Evolutionary conservation across 208 protist genomes (phyloP).

Genomic region (Trypanosoma lewisi): DNA sequence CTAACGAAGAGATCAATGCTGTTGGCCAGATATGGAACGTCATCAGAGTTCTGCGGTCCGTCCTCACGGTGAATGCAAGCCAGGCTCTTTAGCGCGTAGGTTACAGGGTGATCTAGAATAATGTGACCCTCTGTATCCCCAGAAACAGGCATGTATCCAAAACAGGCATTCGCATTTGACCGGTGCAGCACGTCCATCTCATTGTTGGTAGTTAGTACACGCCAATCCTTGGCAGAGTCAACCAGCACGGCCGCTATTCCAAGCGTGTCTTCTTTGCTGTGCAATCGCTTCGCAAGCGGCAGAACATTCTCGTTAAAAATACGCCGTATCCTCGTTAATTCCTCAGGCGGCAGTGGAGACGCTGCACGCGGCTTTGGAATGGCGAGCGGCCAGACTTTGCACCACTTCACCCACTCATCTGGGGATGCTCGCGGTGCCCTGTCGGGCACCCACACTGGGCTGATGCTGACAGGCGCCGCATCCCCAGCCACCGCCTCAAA

Average conservation of each 20-base stretch:
- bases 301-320: constrained; percentile 17
- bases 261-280: constrained; percentile 10
- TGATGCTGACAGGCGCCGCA: constrained; percentile 6
- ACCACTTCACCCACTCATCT: constrained; percentile 51
- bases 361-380: constrained; percentile 51
- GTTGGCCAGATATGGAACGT: constrained; percentile 83
- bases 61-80: constrained; percentile 26
- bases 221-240: constrained; percentile 33
- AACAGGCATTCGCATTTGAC: constrained; percentile 31
- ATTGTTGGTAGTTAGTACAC: constrained; percentile 50
- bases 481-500: constrained; percentile 10
- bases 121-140: constrained; percentile 8
- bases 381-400: constrained; percentile 66
- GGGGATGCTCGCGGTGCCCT: constrained; percentile 45
- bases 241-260: constrained; percentile 50
- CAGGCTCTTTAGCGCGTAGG: constrained; percentile 60
- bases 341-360: constrained; percentile 8
- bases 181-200: constrained; percentile 32
- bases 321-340: constrained; percentile 19
- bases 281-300: constrained; percentile 9
- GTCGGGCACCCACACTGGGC: constrained; percentile 46
- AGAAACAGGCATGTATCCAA: constrained; percentile 32
- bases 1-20: constrained; percentile 81
- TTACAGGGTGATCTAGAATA: constrained; percentile 78
- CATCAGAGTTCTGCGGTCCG: neutral